Conservation (phyloP, 345 rosid genomes). For the Acer campestre region DNA sequence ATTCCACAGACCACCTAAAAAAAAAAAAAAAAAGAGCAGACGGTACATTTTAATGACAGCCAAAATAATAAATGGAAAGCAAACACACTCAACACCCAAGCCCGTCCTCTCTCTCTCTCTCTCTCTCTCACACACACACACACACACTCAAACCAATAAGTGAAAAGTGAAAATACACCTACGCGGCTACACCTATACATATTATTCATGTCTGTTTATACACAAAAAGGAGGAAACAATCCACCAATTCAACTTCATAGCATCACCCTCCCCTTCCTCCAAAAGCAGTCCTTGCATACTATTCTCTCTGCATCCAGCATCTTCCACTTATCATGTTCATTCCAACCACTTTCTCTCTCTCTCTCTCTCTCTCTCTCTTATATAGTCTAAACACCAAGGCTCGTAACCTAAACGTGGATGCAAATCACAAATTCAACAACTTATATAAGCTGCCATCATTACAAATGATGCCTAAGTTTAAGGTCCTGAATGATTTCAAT, state of each 20-base stretch:
- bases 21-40: constrained; percentile 2
- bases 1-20: constrained; percentile 89
- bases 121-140: neutral
- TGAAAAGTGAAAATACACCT: too few relatives aligned
- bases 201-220: neutral
- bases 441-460: neutral
- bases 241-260: neutral
- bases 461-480: neutral
- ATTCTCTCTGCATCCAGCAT: neutral
- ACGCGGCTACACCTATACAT: neutral
- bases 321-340: neutral
- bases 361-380: neutral
- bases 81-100: neutral
- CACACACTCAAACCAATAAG: too few relatives aligned
- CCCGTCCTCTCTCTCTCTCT: neutral
- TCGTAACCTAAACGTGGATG: neutral
- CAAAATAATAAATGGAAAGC: neutral
- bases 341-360: neutral
- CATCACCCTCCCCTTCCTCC: neutral
- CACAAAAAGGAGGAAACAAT: neutral
- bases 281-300: neutral
- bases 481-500: constrained; percentile 1
- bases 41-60: neutral
- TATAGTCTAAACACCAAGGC: neutral
- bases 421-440: neutral